phyloP scores from a whole-genome alignment of 1,284 basidiomycete species.

The Ceratobasidium sp. region DNA sequence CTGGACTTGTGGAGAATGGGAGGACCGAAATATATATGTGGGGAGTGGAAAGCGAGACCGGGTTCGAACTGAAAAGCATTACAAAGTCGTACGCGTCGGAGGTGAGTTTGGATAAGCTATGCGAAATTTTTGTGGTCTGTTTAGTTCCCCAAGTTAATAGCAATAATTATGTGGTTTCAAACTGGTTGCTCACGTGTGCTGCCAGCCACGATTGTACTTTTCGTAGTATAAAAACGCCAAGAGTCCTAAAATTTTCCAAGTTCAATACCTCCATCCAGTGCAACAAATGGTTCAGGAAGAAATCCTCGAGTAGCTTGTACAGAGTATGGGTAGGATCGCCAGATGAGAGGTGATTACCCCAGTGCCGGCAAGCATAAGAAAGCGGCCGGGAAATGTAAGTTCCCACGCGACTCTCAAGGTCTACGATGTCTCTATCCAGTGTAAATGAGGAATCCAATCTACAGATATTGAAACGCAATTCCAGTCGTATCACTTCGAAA shows the following conservation, averaged over 20 bases:
- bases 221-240: neutral
- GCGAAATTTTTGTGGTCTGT: neutral
- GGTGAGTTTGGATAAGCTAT: neutral
- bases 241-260: neutral
- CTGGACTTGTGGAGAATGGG: neutral
- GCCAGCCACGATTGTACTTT: neutral
- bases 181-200: neutral
- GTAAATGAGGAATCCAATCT: neutral
- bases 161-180: too few relatives aligned
- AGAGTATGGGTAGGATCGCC: neutral
- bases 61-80: neutral
- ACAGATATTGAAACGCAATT: constrained; percentile 5
- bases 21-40: neutral
- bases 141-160: neutral
- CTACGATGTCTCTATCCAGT: neutral
- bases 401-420: neutral
- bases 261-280: constrained; percentile 4
- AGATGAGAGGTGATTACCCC: neutral
- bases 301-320: neutral
- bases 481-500: neutral
- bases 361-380: neutral
- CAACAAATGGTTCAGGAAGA: neutral
- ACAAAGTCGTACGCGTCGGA: neutral
- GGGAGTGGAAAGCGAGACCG: neutral
- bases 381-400: neutral